These are phyloP conservation scores for Tricladium varicosporioides DNA, from an alignment of 2,329 filamentous ascomycete species.

Conservation along the genomic window DNA sequence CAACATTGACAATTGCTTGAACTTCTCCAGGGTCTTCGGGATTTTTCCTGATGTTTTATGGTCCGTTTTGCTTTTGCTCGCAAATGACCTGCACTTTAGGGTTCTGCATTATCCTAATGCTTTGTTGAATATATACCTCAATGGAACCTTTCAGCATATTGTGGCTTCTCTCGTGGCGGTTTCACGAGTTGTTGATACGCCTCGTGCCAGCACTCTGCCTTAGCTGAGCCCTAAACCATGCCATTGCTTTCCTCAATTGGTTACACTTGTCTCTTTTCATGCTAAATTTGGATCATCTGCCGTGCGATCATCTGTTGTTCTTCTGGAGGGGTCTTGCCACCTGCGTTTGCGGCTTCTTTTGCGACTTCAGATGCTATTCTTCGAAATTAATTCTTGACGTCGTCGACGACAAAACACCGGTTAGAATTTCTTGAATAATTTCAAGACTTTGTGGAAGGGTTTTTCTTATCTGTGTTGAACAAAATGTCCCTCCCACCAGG, in stretches of 20 bases:
- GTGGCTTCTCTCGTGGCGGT: neutral
- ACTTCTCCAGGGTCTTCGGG: too few relatives aligned
- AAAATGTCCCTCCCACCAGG: conserved; percentile 7
- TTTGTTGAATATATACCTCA: too few relatives aligned
- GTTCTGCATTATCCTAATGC: neutral
- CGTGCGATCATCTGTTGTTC: neutral
- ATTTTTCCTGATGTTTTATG: too few relatives aligned
- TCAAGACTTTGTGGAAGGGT: neutral
- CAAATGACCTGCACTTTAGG: too few relatives aligned
- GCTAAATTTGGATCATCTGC: neutral
- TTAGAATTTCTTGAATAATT: neutral
- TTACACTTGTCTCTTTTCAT: neutral
- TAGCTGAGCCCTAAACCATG: neutral
- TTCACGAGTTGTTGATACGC: neutral
- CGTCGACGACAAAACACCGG: neutral
- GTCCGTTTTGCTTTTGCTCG: too few relatives aligned
- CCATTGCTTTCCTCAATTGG: neutral
- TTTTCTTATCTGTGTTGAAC: neutral
- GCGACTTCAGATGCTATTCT: neutral
- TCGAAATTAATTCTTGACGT: neutral
- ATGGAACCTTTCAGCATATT: neutral
- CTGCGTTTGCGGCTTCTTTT: neutral
- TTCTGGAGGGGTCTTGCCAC: neutral
- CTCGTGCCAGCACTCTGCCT: neutral
- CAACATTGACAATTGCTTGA: too few relatives aligned